These are phyloP conservation scores for Geotrichum bryndzae DNA, from an alignment of 1,139 yeast species.

Conservation along the genomic window DNA sequence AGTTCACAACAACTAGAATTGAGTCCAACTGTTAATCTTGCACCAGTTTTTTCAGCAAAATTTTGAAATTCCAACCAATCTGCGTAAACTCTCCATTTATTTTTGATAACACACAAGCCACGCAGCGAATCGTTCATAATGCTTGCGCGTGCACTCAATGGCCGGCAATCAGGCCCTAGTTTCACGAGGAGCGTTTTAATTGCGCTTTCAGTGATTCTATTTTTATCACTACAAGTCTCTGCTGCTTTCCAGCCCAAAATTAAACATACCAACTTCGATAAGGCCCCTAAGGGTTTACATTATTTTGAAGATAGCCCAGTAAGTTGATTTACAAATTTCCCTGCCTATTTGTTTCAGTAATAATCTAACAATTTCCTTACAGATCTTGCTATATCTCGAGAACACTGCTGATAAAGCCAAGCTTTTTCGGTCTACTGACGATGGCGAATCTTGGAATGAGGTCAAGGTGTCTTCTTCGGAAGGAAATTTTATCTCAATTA, in stretches of 20 bases:
- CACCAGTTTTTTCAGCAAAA: not conserved
- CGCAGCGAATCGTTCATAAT: not conserved
- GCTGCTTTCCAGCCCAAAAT: slow-evolving; percentile 14
- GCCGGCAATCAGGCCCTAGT: not conserved
- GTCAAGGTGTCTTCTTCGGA: slow-evolving; percentile 32
- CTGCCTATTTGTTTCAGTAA: not conserved
- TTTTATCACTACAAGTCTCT: not conserved
- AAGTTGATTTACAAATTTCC: slow-evolving; percentile 4
- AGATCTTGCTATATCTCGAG: slow-evolving; percentile 40
- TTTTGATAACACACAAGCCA: not conserved
- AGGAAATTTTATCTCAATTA: slow-evolving; percentile 33
- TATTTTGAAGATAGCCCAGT: slow-evolving; percentile 24
- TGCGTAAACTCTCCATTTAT: not conserved
- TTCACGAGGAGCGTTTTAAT: not conserved
- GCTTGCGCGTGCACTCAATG: not conserved
- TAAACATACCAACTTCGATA: slow-evolving; percentile 14
- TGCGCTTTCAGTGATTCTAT: not conserved
- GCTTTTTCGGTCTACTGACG: slow-evolving; percentile 47
- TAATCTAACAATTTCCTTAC: not conserved
- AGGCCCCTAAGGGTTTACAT: slow-evolving; percentile 19
- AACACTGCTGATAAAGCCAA: slow-evolving; percentile 16
- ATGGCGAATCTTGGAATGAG: slow-evolving; percentile 51
- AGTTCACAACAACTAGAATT: not conserved
- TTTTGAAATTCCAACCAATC: not conserved
- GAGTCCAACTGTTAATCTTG: not conserved